Evolutionary conservation across 495 filamentous ascomycete species (phyloP), one percentile per base, ranked within the genome.

Genomic region (Pyrenopolyporus hunteri): DNA sequence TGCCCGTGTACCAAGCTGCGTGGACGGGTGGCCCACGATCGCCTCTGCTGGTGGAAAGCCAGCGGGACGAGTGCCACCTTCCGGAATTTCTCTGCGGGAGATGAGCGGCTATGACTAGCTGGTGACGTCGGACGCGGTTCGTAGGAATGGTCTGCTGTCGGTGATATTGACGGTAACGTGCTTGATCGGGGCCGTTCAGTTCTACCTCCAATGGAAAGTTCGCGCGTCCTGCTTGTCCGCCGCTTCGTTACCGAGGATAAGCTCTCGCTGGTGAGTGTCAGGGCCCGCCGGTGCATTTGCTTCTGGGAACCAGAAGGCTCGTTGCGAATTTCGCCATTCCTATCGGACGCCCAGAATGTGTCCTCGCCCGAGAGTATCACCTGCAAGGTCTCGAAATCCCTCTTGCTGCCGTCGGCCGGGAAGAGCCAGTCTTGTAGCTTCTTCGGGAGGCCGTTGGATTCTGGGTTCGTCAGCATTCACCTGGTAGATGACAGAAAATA

Each of bases 271-370:
- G 37, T 58, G 23, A 70, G 28, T 0, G 68, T 70, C 10, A 68
- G 35, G 16, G 68, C 60, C 13, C 68, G 59, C 22, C 68, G 59
- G 20, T 68, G 64, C 33, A 14, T 45, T 8, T 62, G 64, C 16
- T 63, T 51, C 13, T 59, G 57, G 8, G 57, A 9, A 26, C 39
- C 28, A 1, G 63, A 45, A 6, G 52, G 51, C 28, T 69, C 66
- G 23, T 64, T 71, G 6, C 70, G 64, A 9, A 76, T 45, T 40
- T 77, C 76, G n/a, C 74, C 73, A 35, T 72, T 61, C 48, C 72
- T 59, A 35, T 78, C 76, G 2, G 75, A 76, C 1, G 75, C 76
- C 46, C 71, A 77, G 58, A 76, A 78, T 7, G 70, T 74, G 49
- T 77, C 71, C 13, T 75, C 73, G 20, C 74, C 72, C 6, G 74